Evolutionary conservation across 2,329 filamentous ascomycete genomes (phyloP), one percentile per base, ranked within the genome.

Genomic region (Fusarium sp.): DNA sequence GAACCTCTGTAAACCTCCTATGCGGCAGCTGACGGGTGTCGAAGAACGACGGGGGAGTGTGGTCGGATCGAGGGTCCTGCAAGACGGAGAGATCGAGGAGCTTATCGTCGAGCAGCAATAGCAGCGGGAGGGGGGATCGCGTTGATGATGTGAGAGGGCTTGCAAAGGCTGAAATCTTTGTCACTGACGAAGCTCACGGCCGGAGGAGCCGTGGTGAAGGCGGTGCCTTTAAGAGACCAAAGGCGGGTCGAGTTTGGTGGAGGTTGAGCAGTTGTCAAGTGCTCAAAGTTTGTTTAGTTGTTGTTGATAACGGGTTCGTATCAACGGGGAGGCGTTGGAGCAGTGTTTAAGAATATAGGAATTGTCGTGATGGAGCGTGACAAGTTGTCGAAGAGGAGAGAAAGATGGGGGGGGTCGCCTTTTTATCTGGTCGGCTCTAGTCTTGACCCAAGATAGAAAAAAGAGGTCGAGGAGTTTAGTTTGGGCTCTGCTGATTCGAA

Each of bases 1-100:
- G 96, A 97, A 95, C 93, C 93, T 92, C 90, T 90, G 91, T 92
- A 92, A 90, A 90, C 92, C 93, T 97, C 94, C 94, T 98, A 99
- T 99, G 96, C 96, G 96, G 96, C 96, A 98, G 96, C 94, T 97
- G 93, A 90, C 87, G 86, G 84, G 86, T 85, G 85, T 89, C 85
- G 84, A 89, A 86, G 83, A 86, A 89, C 84, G 88, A 89, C 84
- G 84, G 82, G 78, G 86, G 79, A 73, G 86, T 83, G 79, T 83
- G 72, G 75, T 83, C 82, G 82, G 86, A 83, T 80, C 83, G 82
- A 79, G 83, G 83, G 78, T 82, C 82, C 83, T 87, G 85, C 83
- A 89, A 84, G 82, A 88, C 81, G 78, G 85, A 80, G 78, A 83
- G 83, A 80, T 87, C 83, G 85, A 85, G 81, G 70, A 84, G 81